These are phyloP conservation scores for Cyberlindnera subsufficiens DNA, from an alignment of 805 yeast genomes.

Conservation along the genomic window DNA sequence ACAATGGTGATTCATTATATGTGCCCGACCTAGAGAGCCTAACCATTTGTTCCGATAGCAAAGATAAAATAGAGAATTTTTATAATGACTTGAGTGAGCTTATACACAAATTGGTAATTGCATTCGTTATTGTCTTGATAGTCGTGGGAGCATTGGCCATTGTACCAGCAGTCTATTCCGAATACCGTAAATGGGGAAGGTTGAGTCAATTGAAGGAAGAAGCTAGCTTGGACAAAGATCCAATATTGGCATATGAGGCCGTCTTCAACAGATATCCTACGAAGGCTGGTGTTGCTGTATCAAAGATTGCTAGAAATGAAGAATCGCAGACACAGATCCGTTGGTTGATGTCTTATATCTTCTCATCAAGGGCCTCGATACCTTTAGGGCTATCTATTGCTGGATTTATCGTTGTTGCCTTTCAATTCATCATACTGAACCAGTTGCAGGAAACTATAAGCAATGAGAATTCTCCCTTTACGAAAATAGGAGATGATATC, in stretches of 20 bases:
- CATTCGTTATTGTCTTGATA: conserved; percentile 33
- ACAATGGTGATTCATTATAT: conserved; percentile 23
- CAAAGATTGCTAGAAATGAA: conserved; percentile 4
- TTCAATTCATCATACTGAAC: conserved; percentile 47
- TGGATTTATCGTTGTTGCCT: conserved; percentile 47
- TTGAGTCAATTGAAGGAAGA: conserved; percentile 29
- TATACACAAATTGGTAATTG: conserved; percentile 27
- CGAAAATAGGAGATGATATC: conserved; percentile 7
- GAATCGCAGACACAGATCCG: conserved; percentile 21
- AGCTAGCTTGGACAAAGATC: conserved; percentile 10
- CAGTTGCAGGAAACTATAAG: conserved; percentile 18
- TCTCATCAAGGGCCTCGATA: conserved; percentile 45
- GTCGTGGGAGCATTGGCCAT: conserved; percentile 37
- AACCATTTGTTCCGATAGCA: conserved; percentile 35
- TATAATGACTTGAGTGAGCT: conserved; percentile 27
- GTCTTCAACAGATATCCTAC: conserved; percentile 20
- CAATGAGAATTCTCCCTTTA: conserved; percentile 11
- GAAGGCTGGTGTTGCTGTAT: conserved; percentile 12
- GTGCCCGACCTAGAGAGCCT: conserved; percentile 34
- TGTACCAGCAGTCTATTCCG: conserved; percentile 38
- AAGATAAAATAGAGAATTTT: conserved; percentile 33
- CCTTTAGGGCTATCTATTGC: conserved; percentile 48
- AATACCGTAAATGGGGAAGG: conserved; percentile 43
- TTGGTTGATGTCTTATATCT: conserved; percentile 37
- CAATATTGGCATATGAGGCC: conserved; percentile 14